Conservation (phyloP, 257 asterid species). For the Striga asiatica region DNA sequence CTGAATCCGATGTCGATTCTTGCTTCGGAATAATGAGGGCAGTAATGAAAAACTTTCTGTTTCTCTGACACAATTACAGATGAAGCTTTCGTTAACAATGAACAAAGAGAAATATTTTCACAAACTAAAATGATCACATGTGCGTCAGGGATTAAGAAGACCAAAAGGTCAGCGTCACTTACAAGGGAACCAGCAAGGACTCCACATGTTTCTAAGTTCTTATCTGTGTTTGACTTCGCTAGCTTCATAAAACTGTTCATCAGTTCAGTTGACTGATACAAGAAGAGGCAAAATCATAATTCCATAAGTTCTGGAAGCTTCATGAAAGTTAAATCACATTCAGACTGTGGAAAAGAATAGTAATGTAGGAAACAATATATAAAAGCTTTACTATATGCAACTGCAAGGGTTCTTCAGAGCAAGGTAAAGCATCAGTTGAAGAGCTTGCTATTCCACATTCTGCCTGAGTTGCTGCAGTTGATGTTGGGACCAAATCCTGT, state of each 20-base stretch:
- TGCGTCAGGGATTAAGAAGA: constrained; percentile 10
- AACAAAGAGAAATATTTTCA: not conserved
- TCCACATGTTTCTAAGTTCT: constrained; percentile 89
- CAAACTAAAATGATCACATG: constrained; percentile 3
- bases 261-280: constrained; percentile 61
- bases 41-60: constrained; percentile 68
- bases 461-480: constrained; percentile 29
- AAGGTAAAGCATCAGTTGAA: constrained; percentile 36
- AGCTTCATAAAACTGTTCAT: constrained; percentile 90
- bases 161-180: constrained; percentile 23
- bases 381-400: constrained; percentile 71
- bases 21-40: constrained; percentile 96
- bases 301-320: constrained; percentile 10
- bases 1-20: constrained; percentile 96
- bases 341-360: constrained; percentile 1
- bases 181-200: constrained; percentile 95
- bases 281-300: constrained; percentile 15
- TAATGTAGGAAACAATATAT: constrained; percentile 6
- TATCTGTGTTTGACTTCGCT: constrained; percentile 80
- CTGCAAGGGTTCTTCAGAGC: constrained; percentile 77
- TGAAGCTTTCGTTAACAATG: not conserved
- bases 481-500: constrained; percentile 62
- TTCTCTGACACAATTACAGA: constrained; percentile 46
- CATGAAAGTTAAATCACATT: constrained; percentile 8
- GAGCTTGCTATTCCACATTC: constrained; percentile 33